Evolutionary conservation across 768 basidiomycete genomes (phyloP).

Genomic region (Agaricus sinodeliciosus): DNA sequence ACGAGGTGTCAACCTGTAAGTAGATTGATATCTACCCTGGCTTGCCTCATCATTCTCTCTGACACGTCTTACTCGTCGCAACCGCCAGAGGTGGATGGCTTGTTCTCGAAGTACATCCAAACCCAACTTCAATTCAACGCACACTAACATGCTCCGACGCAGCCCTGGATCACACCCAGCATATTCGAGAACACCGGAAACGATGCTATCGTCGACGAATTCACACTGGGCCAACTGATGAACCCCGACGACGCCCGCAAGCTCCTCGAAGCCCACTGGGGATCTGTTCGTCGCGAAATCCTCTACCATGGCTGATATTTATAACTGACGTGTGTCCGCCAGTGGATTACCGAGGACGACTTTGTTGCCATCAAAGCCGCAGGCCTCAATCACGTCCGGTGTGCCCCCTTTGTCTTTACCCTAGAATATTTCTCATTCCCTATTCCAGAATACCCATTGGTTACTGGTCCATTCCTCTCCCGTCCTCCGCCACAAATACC

Average conservation of each 20-base stretch:
- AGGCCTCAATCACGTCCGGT: conserved; percentile 71
- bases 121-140: not conserved
- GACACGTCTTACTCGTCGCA: not conserved
- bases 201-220: conserved; percentile 51
- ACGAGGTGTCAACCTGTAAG: conserved; percentile 59
- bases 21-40: conserved; percentile 12
- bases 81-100: conserved; percentile 52
- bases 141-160: not conserved
- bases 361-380: conserved; percentile 59
- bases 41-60: conserved; percentile 1
- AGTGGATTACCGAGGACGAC: conserved; percentile 66
- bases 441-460: conserved; percentile 56
- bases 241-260: conserved; percentile 34
- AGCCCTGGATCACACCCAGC: conserved; percentile 80
- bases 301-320: not conserved
- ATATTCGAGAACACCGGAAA: conserved; percentile 60
- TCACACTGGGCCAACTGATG: conserved; percentile 50
- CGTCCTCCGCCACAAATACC: conserved; percentile 37
- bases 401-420: conserved; percentile 10
- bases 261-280: conserved; percentile 49
- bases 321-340: conserved; percentile 5
- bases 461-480: conserved; percentile 74
- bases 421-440: not conserved
- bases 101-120: conserved; percentile 42
- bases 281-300: conserved; percentile 29